Base-by-base conservation (phyloP, 169 alveolate species). In the Besnoitia besnoiti region DNA sequence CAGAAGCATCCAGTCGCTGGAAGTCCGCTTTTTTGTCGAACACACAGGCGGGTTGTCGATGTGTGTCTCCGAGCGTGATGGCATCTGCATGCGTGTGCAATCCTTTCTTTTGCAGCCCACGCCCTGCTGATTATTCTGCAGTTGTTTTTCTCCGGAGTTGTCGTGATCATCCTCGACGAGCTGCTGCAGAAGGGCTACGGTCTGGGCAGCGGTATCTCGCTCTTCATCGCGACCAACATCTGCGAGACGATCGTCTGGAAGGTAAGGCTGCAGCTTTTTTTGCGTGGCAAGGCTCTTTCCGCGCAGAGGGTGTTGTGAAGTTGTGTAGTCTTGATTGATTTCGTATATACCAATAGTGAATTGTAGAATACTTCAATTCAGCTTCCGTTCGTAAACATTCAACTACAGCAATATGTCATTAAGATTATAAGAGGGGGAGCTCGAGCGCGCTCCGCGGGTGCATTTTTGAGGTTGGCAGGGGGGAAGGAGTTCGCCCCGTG, bases 141-240 rank as follows among this genome's bases (percentile, higher is more conserved):
- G 97, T 97, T 99, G 61, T 98, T 99, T 94, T 98, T 98, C 95
- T 99, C 99, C 59, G 99, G 99, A n/a, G 99, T 99, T 55, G 98
- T 99, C 44, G 99, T 99, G 91, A 97, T 99, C 73, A 95, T 99
- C 93, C 97, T 99, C 85, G 99, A 99, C 95, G 99, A 99, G 93
- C 97, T 99, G 91, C 96, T 99, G 88, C 99, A 98, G 93, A 99
- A 99, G 95, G 99, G 99, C 47, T 99, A 99, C 95, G 99, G 99
- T 61, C 96, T 99, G 91, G 99, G 99, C 37, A 98, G 94, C 59
- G 99, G 99, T 35, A 99, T 99, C 91, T 99, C 99, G 7, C 98
- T 99, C 55, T 99, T 99, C 95, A 99, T 99, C 90, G 99, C 99
- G 24, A 99, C 99, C 37, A 99, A 99, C 96, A 99, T 99, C 79